Conservation (phyloP, 1,284 basidiomycete species). For the Apiotrichum gamsii region DNA sequence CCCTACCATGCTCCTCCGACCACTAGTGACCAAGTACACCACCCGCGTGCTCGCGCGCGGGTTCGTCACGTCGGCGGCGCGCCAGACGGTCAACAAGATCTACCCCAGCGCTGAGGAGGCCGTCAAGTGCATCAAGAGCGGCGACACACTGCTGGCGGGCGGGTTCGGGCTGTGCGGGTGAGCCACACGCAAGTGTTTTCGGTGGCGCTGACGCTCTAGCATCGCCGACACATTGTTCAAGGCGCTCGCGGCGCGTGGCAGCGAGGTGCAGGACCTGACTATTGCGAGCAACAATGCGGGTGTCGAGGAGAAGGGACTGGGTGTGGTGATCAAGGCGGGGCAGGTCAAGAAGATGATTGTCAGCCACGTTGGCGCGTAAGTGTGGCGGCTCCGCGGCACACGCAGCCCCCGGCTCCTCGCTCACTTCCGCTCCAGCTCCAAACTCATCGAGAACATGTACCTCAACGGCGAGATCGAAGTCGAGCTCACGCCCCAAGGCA, state of each 20-base stretch:
- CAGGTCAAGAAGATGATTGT: conserved; percentile 79
- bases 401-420: neutral
- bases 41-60: conserved; percentile 4
- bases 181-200: neutral
- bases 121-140: conserved; percentile 45
- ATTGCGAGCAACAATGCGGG: conserved; percentile 19
- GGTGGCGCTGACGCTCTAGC: too few species aligned
- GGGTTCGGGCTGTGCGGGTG: conserved; percentile 21
- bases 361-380: conserved; percentile 66
- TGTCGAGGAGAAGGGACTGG: conserved; percentile 38
- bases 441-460: conserved; percentile 55
- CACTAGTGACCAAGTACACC: neutral
- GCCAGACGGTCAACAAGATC: conserved; percentile 3
- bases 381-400: neutral
- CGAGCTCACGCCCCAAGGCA: conserved; percentile 63
- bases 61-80: neutral
- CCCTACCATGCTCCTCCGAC: too few species aligned
- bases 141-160: conserved; percentile 14
- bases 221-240: conserved; percentile 15
- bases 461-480: conserved; percentile 71
- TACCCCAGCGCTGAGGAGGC: conserved; percentile 10
- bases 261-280: conserved; percentile 8
- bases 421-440: conserved; percentile 17
- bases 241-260: conserved; percentile 13
- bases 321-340: conserved; percentile 62